Evolutionary conservation across 305 asterid genomes (phyloP), one percentile per base, ranked within the genome.

Genomic region (Fraxinus angustifolia): DNA sequence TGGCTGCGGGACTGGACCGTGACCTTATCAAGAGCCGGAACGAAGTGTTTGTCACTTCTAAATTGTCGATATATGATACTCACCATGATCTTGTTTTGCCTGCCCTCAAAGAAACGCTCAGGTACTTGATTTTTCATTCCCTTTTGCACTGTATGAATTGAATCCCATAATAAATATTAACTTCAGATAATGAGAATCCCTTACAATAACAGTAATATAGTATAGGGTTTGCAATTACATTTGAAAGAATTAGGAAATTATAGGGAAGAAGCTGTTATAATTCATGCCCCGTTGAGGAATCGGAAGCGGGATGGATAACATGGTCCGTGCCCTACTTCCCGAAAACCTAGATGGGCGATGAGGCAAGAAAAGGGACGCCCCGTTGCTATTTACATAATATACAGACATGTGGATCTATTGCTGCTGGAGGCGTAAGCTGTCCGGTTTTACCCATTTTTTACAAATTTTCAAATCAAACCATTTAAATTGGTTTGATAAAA

Each of bases 31-130:
- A 81, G 17, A 79, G 60, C 19, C 84, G 82, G 0, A 82, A 86
- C 8, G 76, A 79, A 42, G 21, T 86, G 21, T 83, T 86, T 70
- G 72, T 86, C 82, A 81, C 89, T 42, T 78, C 87, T 34, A 86
- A 86, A 34, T 23, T 86, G 8, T 86, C 85, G 75, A 31, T 60
- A 48, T 68, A 78, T 0, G 70, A 85, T 8, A 67, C 80, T 5
- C 77, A 85, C 68, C 83, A 19, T 53, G 79, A 86, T 10, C 82
- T 83, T 23, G 85, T 85, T 36, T 38, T 80, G 0, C 86, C 88
- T 48, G 85, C 85, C 67, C 77, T 86, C 76, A 77, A 80, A 26
- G 71, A 79, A 79, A 10, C 33, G 8, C 48, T 68, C 21, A 28
- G 40, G 6, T 78, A 38, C 21, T 23, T 14, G 17, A 11, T 2